Percentiles rank a stretch among this genome's conserved stretches.
Conservation (phyloP, 2,329 filamentous ascomycete species). For the Claviceps citrina region DNA sequence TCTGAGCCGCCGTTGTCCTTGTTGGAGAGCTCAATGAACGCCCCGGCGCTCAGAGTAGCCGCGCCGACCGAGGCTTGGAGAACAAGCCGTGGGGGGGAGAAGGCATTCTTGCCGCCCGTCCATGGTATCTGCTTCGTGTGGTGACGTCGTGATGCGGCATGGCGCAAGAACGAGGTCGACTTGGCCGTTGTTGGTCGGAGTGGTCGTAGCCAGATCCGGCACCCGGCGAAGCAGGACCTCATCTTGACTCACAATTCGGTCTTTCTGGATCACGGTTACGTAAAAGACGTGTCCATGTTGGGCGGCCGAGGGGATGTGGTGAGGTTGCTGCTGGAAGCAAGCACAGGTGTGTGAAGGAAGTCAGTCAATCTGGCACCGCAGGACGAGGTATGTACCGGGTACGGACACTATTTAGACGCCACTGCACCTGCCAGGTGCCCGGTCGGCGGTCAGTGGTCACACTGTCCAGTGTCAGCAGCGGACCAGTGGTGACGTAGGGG, state of each 20-base stretch:
- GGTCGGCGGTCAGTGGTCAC: too few species aligned
- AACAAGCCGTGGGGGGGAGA: slow-evolving; percentile 12
- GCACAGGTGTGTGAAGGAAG: background rate
- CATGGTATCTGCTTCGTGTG: slow-evolving; percentile 14
- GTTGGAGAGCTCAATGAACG: slow-evolving; percentile 43
- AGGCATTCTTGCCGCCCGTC: slow-evolving; percentile 5
- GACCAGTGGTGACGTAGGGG: slow-evolving; percentile 11
- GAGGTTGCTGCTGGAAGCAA: background rate
- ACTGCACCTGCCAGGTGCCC: too few species aligned
- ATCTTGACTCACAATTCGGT: slow-evolving; percentile 22
- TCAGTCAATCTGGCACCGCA: too few species aligned
- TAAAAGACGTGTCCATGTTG: slow-evolving; percentile 9
- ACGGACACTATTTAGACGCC: too few species aligned
- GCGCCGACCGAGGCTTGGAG: slow-evolving; percentile 27
- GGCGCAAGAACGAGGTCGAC: slow-evolving; percentile 9
- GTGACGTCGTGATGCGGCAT: slow-evolving; percentile 13
- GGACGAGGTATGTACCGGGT: too few species aligned
- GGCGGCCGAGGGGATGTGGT: background rate
- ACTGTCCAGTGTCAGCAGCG: too few species aligned
- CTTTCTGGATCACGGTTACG: background rate
- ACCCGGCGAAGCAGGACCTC: slow-evolving; percentile 27
- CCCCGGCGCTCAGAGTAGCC: slow-evolving; percentile 34
- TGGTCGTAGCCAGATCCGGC: slow-evolving; percentile 29
- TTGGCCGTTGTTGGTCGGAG: slow-evolving; percentile 16
- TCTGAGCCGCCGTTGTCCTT: slow-evolving; percentile 32